A percentile compares a stretch with the other conserved stretches of the same genome.
These are phyloP conservation scores for Trichoderma breve DNA, from an alignment of 2,329 filamentous ascomycete species.

Conservation along the genomic window DNA sequence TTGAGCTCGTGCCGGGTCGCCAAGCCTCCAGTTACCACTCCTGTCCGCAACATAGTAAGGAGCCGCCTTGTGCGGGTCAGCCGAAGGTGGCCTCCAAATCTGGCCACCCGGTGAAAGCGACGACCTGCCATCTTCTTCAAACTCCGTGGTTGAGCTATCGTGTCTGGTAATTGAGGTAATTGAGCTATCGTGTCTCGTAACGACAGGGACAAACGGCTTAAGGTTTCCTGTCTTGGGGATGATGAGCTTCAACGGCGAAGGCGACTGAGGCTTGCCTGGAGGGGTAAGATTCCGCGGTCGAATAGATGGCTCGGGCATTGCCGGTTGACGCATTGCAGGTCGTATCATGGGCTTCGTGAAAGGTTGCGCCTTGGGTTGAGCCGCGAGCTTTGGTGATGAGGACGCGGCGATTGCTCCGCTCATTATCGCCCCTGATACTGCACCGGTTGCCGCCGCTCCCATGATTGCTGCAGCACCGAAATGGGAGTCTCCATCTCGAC, in stretches of 20 bases:
- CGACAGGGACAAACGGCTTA: constrained; percentile 3
- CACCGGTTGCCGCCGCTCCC: constrained; percentile 4
- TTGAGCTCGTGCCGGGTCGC: constrained; percentile 35
- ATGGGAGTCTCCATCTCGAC: neutral
- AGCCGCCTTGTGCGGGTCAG: constrained; percentile 44
- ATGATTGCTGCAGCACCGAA: neutral
- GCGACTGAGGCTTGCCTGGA: constrained; percentile 24
- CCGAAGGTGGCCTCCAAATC: constrained; percentile 51
- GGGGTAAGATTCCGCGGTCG: constrained; percentile 11
- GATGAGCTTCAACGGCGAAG: constrained; percentile 30
- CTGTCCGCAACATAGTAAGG: constrained; percentile 52
- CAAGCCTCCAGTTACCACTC: constrained; percentile 53
- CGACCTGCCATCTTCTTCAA: constrained; percentile 49
- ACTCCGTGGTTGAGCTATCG: constrained; percentile 50
- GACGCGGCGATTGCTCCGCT: constrained; percentile 10
- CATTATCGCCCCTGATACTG: constrained; percentile 20
- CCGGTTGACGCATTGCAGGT: neutral
- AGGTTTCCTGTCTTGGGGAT: constrained; percentile 27
- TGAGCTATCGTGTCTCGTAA: constrained; percentile 40
- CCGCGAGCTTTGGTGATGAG: constrained; percentile 1
- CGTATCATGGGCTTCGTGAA: neutral
- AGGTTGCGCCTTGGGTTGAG: neutral
- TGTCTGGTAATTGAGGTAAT: constrained; percentile 24
- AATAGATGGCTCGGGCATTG: neutral
- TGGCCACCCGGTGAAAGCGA: constrained; percentile 38